These are phyloP conservation scores for Solanum hybrid DNA, from an alignment of 305 asterid species.

Conservation along the genomic window DNA sequence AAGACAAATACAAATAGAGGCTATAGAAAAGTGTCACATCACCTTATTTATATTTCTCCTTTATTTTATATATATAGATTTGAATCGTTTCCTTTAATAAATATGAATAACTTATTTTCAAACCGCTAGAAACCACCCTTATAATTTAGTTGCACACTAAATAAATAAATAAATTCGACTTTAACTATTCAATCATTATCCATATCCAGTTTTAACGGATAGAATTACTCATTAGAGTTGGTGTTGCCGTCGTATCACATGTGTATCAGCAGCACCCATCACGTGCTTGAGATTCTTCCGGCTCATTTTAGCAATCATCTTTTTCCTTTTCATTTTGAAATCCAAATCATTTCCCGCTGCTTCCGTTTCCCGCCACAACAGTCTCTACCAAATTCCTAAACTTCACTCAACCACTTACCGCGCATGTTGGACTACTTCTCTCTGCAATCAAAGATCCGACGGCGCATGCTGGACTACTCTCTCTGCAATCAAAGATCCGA, in stretches of 20 bases:
- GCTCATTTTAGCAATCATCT: background rate
- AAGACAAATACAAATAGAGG: too few relatives aligned
- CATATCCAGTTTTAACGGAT: background rate
- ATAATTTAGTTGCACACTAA: background rate
- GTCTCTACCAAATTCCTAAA: background rate
- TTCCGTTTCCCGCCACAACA: background rate
- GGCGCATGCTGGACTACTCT: background rate
- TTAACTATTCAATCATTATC: background rate
- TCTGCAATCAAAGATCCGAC: background rate
- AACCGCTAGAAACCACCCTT: too few relatives aligned
- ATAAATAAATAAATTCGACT: background rate
- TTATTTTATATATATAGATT: too few relatives aligned
- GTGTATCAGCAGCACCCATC: background rate
- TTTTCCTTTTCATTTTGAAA: background rate
- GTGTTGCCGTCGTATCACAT: background rate
- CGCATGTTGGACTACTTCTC: background rate
- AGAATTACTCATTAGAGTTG: background rate
- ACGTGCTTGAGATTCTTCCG: slow-evolving; percentile 2
- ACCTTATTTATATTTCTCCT: too few relatives aligned
- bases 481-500: background rate
- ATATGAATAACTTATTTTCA: too few relatives aligned
- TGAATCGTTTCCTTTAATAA: background rate
- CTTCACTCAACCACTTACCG: background rate
- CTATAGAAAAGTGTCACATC: too few relatives aligned
- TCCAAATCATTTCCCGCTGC: background rate